A percentile compares a stretch with the other conserved stretches of the same genome.
Conservation (phyloP, 2,329 filamentous ascomycete genomes). For the Penicillium verrucosum region DNA sequence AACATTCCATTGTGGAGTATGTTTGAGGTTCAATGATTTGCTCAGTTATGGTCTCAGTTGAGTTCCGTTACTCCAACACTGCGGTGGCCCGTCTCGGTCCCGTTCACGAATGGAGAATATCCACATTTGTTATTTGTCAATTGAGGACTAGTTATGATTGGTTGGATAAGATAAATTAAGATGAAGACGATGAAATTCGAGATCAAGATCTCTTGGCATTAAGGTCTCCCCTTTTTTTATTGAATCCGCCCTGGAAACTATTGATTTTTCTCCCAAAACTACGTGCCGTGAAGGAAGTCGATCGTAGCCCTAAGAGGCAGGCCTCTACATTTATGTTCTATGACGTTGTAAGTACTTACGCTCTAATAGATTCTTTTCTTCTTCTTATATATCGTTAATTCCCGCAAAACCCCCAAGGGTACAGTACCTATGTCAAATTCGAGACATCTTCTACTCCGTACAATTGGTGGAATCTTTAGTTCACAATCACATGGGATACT, state of each 20-base stretch:
- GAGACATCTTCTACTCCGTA: neutral
- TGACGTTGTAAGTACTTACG: neutral
- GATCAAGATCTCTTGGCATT: constrained; percentile 11
- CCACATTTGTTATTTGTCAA: constrained; percentile 5
- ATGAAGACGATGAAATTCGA: neutral
- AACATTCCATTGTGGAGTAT: neutral
- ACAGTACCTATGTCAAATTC: neutral
- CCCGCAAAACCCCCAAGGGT: neutral
- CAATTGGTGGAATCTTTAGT: neutral
- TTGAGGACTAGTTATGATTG: neutral
- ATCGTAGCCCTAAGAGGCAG: constrained; percentile 1
- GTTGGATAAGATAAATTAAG: neutral
- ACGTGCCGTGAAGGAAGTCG: neutral
- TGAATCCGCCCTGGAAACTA: neutral
- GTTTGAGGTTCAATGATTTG: no score
- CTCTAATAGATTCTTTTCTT: no score
- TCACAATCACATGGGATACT: neutral
- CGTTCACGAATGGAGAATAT: neutral
- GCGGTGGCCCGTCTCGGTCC: neutral
- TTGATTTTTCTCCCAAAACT: neutral
- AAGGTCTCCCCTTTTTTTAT: neutral
- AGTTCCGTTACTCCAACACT: neutral
- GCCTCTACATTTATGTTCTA: neutral
- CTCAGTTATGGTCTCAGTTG: neutral
- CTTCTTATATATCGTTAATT: no score